Base-by-base conservation (phyloP, 2,329 filamentous ascomycete species). In the Alternaria atra region DNA sequence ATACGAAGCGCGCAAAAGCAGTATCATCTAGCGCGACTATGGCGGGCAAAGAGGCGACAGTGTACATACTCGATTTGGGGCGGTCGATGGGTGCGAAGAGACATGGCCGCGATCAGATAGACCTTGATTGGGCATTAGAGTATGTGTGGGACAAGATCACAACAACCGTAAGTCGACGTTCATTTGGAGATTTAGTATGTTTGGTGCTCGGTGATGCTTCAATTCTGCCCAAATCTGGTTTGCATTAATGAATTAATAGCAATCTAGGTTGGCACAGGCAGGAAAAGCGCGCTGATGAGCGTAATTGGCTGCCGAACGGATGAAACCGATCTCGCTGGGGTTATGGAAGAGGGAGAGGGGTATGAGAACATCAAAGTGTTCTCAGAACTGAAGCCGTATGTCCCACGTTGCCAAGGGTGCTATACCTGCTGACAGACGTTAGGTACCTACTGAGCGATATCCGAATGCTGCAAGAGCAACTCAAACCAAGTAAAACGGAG, bases 101-200 rank as follows among this genome's bases (percentile, higher is more conserved):
- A 69, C 85, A 87, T 80, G 92, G 90, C 27, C 89, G 95, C 67
- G 76, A 83, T 20, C 87, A 94, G 76, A 90, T 90, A 3, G 91
- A 98, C 76, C 86, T 99, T 17, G 92, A 97, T 62, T 99, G 90
- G 88, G 87, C 89, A 48, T 89, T 98, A 88, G 88, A 88, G 64
- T 99, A 97, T 80, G 87, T 98, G 51, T 99, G 94, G 94, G 94
- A 98, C 83, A 95, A 92, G 76, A 91, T 96, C 67, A 90, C 90
- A 5, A 87, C 87, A 7, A 92, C 89, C 4, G 90, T 93, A 79
- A 80, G 85, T 77, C 77, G 64, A 64, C 63, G 61, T 62, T 72
- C 67, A 44, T 67, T 68, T 62, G 56, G 61, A 37, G 62, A 69
- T 55, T 58, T 69, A 62, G 64, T 66, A 63, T 64, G 60, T 67